These are phyloP conservation scores for Metschnikowia sp. DNA, from an alignment of 805 yeast species.

Conservation along the genomic window DNA sequence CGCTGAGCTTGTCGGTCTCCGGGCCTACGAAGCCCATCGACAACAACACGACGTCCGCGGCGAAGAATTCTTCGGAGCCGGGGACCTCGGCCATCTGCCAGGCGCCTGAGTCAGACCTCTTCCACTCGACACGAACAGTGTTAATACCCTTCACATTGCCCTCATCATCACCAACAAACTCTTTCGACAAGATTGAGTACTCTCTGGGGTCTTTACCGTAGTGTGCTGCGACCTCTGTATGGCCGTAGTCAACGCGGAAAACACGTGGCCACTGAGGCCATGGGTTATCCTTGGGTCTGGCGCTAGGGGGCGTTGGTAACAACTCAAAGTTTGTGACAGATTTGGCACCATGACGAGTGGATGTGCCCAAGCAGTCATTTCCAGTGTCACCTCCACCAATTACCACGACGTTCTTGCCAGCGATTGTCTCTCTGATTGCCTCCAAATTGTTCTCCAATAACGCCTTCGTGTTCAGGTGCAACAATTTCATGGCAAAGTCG, in stretches of 20 bases:
- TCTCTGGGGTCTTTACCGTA: slow-evolving; percentile 98
- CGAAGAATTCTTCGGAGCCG: slow-evolving; percentile 88
- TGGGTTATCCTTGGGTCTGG: slow-evolving; percentile 91
- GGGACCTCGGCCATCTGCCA: slow-evolving; percentile 99
- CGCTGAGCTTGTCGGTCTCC: slow-evolving; percentile 71
- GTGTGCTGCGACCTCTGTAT: slow-evolving; percentile 88
- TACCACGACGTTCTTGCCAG: slow-evolving; percentile 88
- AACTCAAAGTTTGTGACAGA: slow-evolving; percentile 92
- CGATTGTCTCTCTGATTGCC: slow-evolving; percentile 64
- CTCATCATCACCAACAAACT: slow-evolving; percentile 90
- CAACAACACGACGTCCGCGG: slow-evolving; percentile 88
- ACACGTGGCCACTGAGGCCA: slow-evolving; percentile 99
- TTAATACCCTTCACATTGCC: slow-evolving; percentile 95
- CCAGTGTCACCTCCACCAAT: slow-evolving; percentile 99
- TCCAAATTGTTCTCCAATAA: slow-evolving; percentile 77
- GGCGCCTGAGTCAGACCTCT: slow-evolving; percentile 89
- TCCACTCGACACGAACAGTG: slow-evolving; percentile 98
- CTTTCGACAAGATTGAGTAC: slow-evolving; percentile 91
- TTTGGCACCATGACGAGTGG: slow-evolving; percentile 95
- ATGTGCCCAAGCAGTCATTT: slow-evolving; percentile 96
- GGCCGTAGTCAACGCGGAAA: slow-evolving; percentile 97
- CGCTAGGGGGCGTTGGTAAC: slow-evolving; percentile 85
- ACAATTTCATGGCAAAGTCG: slow-evolving; percentile 90
- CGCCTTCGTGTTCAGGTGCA: slow-evolving; percentile 86
- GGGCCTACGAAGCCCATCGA: slow-evolving; percentile 99